Evolutionary conservation across 306 rosid species (phyloP), one percentile per base, ranked within the genome.

Genomic region (Echinosophora koreensis): DNA sequence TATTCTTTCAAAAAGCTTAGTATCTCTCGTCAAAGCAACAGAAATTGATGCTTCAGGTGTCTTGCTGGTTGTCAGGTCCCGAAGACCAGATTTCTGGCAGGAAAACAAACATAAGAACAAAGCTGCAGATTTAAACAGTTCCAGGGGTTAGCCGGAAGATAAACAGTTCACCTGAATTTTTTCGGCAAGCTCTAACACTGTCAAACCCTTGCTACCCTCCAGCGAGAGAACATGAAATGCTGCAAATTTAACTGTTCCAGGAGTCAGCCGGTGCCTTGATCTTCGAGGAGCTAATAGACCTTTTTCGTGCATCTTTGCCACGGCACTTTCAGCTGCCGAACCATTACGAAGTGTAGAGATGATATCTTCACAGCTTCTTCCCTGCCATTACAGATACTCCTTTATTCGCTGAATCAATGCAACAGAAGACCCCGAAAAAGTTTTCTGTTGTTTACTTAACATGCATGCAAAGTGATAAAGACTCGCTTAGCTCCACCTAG

Each of bases 1-100:
- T 61, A 96, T 92, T 80, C 99, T 96, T 89, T 96, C 99, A 51
- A 96, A 95, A 76, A 96, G 97, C 86, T 96, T 96, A 66, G 92
- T 83, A 83, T 96, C 99, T 90, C 99, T 92, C 2, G 99, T 92
- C 90, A 96, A 86, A 81, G 99, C 99, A 78, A 96, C 99, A 60
- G 99, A 96, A 78, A 96, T 96, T 6, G 99, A 96, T 72, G 99
- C 99, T 88, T 96, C 99, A 10, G 99, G 99, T 10, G 99, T 96
- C 86, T 88, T 96, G 88, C 99, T 96, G 59, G 98, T 90, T 7
- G 98, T 89, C 86, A 96, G 88, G 91, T 96, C 99, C 85, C 99
- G 84, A 66, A 96, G 99, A 79, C 97, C 99, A 87, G 97, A 96
- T 91, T 91, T 96, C 99, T 96, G 80, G 68, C 41, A 52, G 54